Evolutionary conservation across 352 stramenopile species (phyloP).

Genomic region (Pythium folliculosum): DNA sequence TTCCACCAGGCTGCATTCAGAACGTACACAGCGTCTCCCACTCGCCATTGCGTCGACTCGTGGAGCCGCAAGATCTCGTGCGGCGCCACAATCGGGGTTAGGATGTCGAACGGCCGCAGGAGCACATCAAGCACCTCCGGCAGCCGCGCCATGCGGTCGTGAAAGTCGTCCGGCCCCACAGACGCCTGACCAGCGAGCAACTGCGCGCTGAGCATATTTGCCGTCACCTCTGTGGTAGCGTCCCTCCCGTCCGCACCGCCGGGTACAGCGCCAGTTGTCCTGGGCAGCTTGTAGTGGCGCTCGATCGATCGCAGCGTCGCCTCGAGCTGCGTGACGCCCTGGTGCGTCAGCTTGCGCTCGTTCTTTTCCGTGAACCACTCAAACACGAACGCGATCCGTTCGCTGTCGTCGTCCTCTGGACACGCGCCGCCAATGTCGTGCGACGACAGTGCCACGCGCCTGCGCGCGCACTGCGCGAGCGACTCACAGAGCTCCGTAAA

Average conservation of each 20-base stretch:
- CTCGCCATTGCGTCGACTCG: constrained; percentile 39
- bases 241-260: not conserved
- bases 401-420: constrained; percentile 12
- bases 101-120: constrained; percentile 58
- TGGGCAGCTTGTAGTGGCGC: constrained; percentile 23
- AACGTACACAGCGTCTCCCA: constrained; percentile 52
- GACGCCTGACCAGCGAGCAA: constrained; percentile 29
- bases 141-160: constrained; percentile 29
- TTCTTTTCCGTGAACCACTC: constrained; percentile 54
- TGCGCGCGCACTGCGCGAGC: constrained; percentile 41
- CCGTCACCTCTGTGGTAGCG: constrained; percentile 5
- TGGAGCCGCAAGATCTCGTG: constrained; percentile 39
- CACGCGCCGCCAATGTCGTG: constrained; percentile 6
- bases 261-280: constrained; percentile 24
- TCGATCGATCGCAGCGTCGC: constrained; percentile 22
- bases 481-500: constrained; percentile 71
- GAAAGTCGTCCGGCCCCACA: constrained; percentile 32
- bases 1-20: constrained; percentile 59
- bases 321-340: constrained; percentile 43
- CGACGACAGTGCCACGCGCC: constrained; percentile 16
- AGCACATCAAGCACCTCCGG: constrained; percentile 49
- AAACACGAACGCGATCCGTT: constrained; percentile 48
- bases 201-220: constrained; percentile 21
- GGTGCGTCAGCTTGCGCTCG: constrained; percentile 30
- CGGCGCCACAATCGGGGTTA: constrained; percentile 48